Conservation (phyloP, 257 asterid genomes). For the Penstemon barbatus region DNA sequence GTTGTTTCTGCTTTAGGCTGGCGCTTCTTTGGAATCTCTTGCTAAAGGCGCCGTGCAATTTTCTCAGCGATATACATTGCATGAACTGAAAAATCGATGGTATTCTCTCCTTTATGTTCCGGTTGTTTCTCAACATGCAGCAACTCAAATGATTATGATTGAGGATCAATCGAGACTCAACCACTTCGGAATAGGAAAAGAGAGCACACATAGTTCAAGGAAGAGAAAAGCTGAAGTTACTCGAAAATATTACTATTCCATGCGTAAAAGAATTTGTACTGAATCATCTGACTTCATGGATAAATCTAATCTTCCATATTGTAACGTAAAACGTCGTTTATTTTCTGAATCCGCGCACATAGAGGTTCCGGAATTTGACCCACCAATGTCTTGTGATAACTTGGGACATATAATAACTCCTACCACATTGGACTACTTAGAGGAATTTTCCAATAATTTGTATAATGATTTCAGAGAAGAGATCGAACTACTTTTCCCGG, state of each 20-base stretch:
- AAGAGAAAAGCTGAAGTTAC: conserved; percentile 68
- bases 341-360: conserved; percentile 25
- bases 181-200: conserved; percentile 40
- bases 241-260: conserved; percentile 53
- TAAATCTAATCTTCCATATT: conserved; percentile 25
- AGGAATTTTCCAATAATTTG: conserved; percentile 41
- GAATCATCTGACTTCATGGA: conserved; percentile 44
- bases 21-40: conserved; percentile 85
- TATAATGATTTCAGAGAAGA: conserved; percentile 41
- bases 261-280: conserved; percentile 64
- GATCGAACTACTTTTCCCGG: conserved; percentile 43
- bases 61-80: conserved; percentile 58
- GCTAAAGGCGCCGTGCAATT: conserved; percentile 85
- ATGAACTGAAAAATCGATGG: conserved; percentile 79
- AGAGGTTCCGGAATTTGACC: conserved; percentile 26
- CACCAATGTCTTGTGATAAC: conserved; percentile 33
- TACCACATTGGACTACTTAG: conserved; percentile 42
- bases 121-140: conserved; percentile 52
- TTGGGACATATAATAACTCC: conserved; percentile 31
- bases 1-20: conserved; percentile 48
- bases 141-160: conserved; percentile 52
- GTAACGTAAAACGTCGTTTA: no score
- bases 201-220: conserved; percentile 30
- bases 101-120: conserved; percentile 82
- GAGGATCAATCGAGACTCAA: conserved; percentile 44